Percentiles rank a stretch among this genome's conserved stretches.
Conservation (phyloP, 2,329 filamentous ascomycete species). For the Nectriaceae sp. region DNA sequence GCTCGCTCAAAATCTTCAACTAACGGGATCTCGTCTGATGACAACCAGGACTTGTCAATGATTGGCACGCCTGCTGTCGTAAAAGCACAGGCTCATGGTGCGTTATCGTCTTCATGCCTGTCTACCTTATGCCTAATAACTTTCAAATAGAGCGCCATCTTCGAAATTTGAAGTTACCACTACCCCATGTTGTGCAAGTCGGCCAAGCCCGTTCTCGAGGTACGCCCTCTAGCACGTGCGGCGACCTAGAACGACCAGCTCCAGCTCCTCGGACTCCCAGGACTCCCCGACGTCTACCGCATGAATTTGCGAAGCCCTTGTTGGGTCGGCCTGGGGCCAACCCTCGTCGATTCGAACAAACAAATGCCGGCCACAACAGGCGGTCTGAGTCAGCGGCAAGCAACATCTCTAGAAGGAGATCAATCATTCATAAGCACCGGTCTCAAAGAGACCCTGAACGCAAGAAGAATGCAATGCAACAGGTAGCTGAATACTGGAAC, state of each 20-base stretch:
- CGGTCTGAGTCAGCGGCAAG: constrained; percentile 33
- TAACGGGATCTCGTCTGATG: no score
- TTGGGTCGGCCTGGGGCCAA: constrained; percentile 3
- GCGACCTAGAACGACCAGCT: constrained; percentile 33
- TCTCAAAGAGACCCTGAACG: constrained; percentile 20
- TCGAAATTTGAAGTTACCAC: constrained; percentile 1
- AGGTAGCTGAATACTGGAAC: constrained; percentile 36
- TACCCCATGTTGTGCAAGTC: constrained; percentile 8
- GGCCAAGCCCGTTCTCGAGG: constrained; percentile 3
- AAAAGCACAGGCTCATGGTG: no score
- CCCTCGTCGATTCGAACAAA: constrained; percentile 4
- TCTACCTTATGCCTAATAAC: no score
- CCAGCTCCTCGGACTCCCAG: constrained; percentile 25
- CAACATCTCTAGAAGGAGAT: constrained; percentile 36
- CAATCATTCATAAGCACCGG: constrained; percentile 13
- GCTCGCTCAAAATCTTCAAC: no score
- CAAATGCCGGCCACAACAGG: not conserved
- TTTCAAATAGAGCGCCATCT: not conserved
- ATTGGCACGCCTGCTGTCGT: no score
- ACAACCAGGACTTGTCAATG: no score
- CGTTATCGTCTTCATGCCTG: no score
- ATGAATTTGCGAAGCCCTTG: constrained; percentile 5
- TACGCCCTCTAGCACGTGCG: constrained; percentile 29
- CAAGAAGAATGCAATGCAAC: constrained; percentile 34
- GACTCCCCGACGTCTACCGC: constrained; percentile 1